Conservation (phyloP, 441 rosid genomes). For the Pelargonium citronellum region DNA sequence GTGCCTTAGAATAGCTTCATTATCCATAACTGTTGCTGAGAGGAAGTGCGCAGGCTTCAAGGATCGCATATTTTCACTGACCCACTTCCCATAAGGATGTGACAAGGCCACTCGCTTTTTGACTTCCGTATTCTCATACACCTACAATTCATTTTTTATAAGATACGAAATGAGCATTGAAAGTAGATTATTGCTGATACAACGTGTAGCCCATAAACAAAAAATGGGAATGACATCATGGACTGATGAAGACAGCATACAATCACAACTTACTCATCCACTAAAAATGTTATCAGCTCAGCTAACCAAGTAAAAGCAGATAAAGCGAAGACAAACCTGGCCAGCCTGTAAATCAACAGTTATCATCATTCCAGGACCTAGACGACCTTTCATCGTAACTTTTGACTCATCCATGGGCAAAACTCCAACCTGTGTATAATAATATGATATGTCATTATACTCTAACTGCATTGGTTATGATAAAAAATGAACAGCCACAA, state of each 20-base stretch:
- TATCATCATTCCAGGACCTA: constrained; percentile 99
- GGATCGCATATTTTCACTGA: constrained; percentile 66
- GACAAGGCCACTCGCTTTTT: constrained; percentile 74
- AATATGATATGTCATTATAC: constrained; percentile 16
- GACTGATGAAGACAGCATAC: neutral
- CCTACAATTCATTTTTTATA: constrained; percentile 43
- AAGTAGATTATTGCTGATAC: neutral
- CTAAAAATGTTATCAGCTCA: neutral
- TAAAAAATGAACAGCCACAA: neutral
- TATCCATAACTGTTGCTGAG: constrained; percentile 66
- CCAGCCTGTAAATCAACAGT: constrained; percentile 78
- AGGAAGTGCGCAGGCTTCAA: constrained; percentile 66
- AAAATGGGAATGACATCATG: no score
- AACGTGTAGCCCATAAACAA: neutral
- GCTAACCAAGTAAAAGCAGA: constrained; percentile 10
- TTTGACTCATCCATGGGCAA: constrained; percentile 92
- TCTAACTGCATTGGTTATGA: constrained; percentile 15
- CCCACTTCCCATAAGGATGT: constrained; percentile 90
- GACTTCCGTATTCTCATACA: constrained; percentile 90
- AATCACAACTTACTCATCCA: constrained; percentile 4
- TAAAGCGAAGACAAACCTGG: constrained; percentile 58
- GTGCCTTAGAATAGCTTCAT: constrained; percentile 68
- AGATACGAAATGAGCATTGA: constrained; percentile 15
- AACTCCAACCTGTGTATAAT: constrained; percentile 78
- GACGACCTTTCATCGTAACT: constrained; percentile 86